phyloP scores from a whole-genome alignment of 352 stramenopile genomes.

The Pythium coloratum region DNA sequence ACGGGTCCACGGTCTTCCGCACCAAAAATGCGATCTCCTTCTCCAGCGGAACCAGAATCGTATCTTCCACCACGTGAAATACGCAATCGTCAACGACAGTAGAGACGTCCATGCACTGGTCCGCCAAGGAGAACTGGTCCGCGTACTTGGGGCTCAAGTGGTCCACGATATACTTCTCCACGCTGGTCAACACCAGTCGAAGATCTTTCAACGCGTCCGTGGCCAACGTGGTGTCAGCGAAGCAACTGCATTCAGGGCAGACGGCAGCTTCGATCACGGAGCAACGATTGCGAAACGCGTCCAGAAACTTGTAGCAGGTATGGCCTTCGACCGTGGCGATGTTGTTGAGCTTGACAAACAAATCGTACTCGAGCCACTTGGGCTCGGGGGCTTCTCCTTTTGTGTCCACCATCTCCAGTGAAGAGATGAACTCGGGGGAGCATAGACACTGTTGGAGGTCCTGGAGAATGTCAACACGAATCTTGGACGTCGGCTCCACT shows the following conservation, averaged over 20 bases:
- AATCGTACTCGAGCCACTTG: constrained; percentile 78
- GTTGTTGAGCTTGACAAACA: constrained; percentile 73
- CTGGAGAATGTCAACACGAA: constrained; percentile 59
- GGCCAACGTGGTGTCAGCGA: constrained; percentile 53
- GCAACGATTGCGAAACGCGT: constrained; percentile 74
- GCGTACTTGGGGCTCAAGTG: constrained; percentile 64
- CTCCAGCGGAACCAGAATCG: constrained; percentile 73
- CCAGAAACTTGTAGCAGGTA: constrained; percentile 77
- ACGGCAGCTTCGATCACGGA: constrained; percentile 62
- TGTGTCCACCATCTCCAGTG: constrained; percentile 75
- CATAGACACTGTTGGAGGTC: constrained; percentile 77
- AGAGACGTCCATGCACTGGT: constrained; percentile 55
- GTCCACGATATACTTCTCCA: constrained; percentile 78
- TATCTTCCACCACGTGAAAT: constrained; percentile 73
- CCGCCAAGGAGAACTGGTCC: constrained; percentile 57
- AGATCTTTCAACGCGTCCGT: constrained; percentile 62
- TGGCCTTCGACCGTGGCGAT: constrained; percentile 59
- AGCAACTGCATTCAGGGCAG: constrained; percentile 52
- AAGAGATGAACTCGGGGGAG: constrained; percentile 72
- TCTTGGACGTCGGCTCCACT: constrained; percentile 53
- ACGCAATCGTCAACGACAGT: constrained; percentile 68
- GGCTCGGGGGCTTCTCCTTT: constrained; percentile 58
- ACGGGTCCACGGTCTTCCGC: constrained; percentile 54
- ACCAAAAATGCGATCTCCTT: constrained; percentile 77
- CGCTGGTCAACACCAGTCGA: constrained; percentile 64